A percentile compares a stretch with the other conserved stretches of the same genome.
These are phyloP conservation scores for Vitis rupestris DNA, from an alignment of 164 flowering plant genomes.

Conservation along the genomic window DNA sequence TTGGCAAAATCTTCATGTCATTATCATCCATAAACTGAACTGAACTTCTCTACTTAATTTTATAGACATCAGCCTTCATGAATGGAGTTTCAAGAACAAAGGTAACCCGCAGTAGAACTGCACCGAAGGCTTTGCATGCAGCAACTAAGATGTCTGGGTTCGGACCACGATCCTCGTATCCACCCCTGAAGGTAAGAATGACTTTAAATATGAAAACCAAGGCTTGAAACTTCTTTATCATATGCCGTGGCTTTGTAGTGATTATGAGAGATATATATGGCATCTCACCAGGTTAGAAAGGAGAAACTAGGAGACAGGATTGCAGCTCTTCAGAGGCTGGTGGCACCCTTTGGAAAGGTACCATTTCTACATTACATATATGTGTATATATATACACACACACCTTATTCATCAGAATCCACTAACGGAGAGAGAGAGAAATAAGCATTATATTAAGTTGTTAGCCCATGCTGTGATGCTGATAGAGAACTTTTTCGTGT, in stretches of 20 bases:
- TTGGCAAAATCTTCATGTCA: neutral
- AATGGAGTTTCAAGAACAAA: slow-evolving; percentile 6
- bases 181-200: slow-evolving; percentile 18
- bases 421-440: slow-evolving; percentile 1
- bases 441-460: too few species aligned
- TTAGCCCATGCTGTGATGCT: too few species aligned
- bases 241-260: neutral
- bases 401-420: slow-evolving; percentile 2
- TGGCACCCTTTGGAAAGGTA: slow-evolving; percentile 43
- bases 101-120: slow-evolving; percentile 1
- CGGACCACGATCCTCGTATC: slow-evolving; percentile 12
- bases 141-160: slow-evolving; percentile 13
- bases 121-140: slow-evolving; percentile 7
- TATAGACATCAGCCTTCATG: slow-evolving; percentile 4
- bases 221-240: neutral
- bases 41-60: neutral
- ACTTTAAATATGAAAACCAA: neutral
- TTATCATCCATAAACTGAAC: neutral
- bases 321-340: slow-evolving; percentile 33
- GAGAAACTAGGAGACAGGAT: slow-evolving; percentile 40
- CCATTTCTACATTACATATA: neutral
- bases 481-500: neutral
- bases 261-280: neutral
- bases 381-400: neutral
- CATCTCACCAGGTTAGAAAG: slow-evolving; percentile 21